A percentile compares a stretch with the other conserved stretches of the same genome.
Evolutionary conservation across 306 rosid genomes (phyloP).

Genomic region (Morella rubra): DNA sequence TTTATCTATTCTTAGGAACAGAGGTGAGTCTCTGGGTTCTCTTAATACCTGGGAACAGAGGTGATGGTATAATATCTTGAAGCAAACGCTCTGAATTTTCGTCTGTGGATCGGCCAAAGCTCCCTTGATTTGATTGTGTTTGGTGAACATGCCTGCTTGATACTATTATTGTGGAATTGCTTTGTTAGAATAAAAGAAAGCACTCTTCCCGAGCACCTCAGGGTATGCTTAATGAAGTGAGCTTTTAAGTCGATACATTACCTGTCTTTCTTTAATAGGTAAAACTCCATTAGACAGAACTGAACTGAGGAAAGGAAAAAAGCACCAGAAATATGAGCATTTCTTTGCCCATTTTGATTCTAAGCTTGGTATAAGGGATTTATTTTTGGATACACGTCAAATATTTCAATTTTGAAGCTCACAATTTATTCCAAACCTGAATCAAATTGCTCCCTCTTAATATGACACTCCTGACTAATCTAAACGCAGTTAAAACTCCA

Average conservation of each 20-base stretch:
- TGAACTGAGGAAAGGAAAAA: not conserved
- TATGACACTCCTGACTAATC: too few relatives aligned
- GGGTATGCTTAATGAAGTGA: not conserved
- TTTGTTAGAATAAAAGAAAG: not conserved
- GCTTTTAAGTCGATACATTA: not conserved
- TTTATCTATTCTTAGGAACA: not conserved
- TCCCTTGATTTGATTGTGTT: not conserved
- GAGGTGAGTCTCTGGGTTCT: not conserved
- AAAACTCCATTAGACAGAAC: not conserved
- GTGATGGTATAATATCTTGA: not conserved
- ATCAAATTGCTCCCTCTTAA: too few relatives aligned
- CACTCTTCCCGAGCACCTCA: not conserved
- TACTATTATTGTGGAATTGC: not conserved
- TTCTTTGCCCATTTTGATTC: not conserved
- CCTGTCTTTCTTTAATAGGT: not conserved
- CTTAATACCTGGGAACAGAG: not conserved
- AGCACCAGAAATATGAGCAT: not conserved
- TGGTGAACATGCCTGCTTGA: not conserved
- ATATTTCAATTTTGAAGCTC: not conserved
- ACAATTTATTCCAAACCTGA: not conserved
- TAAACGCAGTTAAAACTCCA: too few relatives aligned
- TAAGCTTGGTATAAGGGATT: not conserved
- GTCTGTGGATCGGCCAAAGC: not conserved
- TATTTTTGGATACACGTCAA: not conserved
- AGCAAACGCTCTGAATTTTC: not conserved